Percentiles rank a stretch among this genome's conserved stretches.
These are phyloP conservation scores for Venturia carpophila DNA, from an alignment of 2,329 filamentous ascomycete genomes.

Conservation along the genomic window DNA sequence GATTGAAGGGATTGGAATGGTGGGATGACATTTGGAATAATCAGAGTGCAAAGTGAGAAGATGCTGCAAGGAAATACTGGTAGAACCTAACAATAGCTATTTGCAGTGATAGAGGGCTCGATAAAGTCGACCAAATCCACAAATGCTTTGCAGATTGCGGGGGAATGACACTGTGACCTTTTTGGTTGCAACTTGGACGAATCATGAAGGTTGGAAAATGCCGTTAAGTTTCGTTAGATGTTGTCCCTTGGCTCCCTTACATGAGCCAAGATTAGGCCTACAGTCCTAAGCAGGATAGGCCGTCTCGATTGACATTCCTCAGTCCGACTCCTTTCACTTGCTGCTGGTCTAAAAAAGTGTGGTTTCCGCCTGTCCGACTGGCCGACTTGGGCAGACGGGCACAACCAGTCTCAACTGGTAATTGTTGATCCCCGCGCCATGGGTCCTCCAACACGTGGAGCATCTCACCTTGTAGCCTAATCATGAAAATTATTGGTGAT, in stretches of 20 bases:
- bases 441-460: background rate
- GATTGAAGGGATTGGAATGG: background rate
- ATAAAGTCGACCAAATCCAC: background rate
- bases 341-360: background rate
- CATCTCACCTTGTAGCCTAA: background rate
- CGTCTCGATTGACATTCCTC: background rate
- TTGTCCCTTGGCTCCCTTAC: slow-evolving; percentile 9
- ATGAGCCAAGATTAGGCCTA: background rate
- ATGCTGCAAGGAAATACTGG: slow-evolving; percentile 7
- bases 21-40: background rate
- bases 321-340: background rate
- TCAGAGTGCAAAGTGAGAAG: background rate
- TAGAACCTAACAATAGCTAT: slow-evolving; percentile 3
- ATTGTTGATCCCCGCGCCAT: background rate
- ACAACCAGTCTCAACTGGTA: background rate
- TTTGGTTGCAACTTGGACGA: background rate
- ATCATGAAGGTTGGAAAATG: background rate
- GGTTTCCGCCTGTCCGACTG: background rate
- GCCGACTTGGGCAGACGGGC: too few relatives aligned
- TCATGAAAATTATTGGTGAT: background rate
- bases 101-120: background rate
- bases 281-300: background rate
- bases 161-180: background rate
- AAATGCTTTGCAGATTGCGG: background rate
- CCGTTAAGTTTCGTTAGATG: background rate